Conservation (phyloP, 1,284 basidiomycete species). For the Naganishia sp. region DNA sequence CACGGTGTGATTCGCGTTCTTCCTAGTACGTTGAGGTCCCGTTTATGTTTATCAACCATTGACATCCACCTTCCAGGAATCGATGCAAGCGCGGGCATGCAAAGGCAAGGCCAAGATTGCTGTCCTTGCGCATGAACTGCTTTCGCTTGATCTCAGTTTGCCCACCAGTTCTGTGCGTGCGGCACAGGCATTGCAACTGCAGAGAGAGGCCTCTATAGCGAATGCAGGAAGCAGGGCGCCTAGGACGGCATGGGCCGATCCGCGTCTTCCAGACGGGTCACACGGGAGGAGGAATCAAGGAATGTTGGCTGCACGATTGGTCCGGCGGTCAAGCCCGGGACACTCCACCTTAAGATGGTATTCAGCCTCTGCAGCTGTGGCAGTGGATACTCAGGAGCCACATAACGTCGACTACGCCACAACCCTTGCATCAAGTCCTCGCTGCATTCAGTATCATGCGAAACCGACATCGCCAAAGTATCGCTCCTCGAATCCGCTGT, state of each 20-base stretch:
- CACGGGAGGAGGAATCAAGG: background rate
- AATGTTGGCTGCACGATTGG: background rate
- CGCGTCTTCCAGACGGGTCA: background rate
- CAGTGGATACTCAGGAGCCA: background rate
- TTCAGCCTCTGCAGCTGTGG: conserved; percentile 16
- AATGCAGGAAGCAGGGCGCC: background rate
- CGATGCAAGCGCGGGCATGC: conserved; percentile 28
- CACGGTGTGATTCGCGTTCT: conserved; percentile 13
- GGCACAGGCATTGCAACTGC: conserved; percentile 10
- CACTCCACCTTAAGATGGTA: conserved; percentile 5
- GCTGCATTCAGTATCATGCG: background rate
- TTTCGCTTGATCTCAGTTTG: conserved; percentile 24
- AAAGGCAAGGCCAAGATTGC: conserved; percentile 29
- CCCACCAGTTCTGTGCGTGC: conserved; percentile 17
- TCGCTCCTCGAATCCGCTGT: background rate
- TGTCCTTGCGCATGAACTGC: conserved; percentile 27
- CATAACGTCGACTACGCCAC: background rate
- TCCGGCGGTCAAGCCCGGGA: background rate
- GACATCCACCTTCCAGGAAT: conserved; percentile 1
- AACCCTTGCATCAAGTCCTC: background rate
- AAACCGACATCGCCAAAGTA: background rate
- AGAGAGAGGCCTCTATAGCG: conserved; percentile 15
- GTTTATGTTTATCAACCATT: background rate
- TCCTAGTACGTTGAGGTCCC: conserved; percentile 2
- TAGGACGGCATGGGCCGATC: background rate